Evolutionary conservation across 176 grass and related monocot genomes (phyloP).

Genomic region (Musa schizocarpa): DNA sequence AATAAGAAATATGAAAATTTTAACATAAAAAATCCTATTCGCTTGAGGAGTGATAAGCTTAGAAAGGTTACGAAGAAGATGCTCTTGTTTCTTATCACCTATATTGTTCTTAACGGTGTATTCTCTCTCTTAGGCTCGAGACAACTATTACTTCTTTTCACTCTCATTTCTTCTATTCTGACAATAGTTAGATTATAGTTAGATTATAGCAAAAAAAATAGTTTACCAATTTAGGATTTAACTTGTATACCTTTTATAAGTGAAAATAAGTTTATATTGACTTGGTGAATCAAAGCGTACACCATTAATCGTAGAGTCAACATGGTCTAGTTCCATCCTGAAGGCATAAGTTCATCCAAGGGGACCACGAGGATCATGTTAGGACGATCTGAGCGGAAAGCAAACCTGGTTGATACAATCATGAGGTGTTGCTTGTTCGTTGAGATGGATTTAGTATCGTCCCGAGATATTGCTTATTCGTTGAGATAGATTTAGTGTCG

Average conservation of each 20-base stretch:
- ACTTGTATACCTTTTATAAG: neutral
- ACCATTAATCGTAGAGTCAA: no score
- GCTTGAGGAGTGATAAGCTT: conserved; percentile 83
- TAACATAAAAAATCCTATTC: conserved; percentile 37
- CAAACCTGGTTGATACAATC: no score
- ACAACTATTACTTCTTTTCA: conserved; percentile 91
- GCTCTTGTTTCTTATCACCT: conserved; percentile 95
- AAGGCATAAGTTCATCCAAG: no score
- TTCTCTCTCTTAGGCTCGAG: conserved; percentile 70
- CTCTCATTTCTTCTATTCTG: conserved; percentile 69
- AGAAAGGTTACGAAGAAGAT: conserved; percentile 74
- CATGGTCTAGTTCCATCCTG: no score
- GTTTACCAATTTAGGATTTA: neutral
- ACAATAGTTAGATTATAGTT: conserved; percentile 70
- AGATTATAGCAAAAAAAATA: conserved; percentile 18
- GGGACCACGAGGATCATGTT: no score
- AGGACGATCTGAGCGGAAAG: no score
- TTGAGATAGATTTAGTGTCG: no score
- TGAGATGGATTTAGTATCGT: no score
- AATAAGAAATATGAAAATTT: neutral
- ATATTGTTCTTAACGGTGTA: conserved; percentile 74
- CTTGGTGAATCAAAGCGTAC: no score
- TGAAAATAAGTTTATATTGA: neutral
- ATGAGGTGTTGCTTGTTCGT: no score
- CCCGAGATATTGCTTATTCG: no score